These are phyloP conservation scores for Daldinia caldariorum DNA, from an alignment of 495 filamentous ascomycete species.

Conservation along the genomic window DNA sequence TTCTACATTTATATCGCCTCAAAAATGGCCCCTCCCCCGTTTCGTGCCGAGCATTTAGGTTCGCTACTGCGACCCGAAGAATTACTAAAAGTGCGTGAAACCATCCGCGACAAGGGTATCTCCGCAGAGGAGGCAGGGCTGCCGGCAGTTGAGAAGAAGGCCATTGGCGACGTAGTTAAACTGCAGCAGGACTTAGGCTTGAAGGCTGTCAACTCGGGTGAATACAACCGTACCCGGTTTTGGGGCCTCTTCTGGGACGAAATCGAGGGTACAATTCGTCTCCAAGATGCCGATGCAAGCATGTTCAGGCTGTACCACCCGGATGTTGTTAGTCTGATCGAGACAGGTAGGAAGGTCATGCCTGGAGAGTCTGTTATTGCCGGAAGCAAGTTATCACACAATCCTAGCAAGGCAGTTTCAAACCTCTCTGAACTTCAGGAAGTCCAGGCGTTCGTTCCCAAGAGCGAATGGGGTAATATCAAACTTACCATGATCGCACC, in stretches of 20 bases:
- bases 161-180: slow-evolving; percentile 72
- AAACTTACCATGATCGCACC: slow-evolving; percentile 80
- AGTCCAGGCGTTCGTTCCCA: slow-evolving; percentile 68
- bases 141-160: slow-evolving; percentile 67
- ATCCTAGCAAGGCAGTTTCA: slow-evolving; percentile 67
- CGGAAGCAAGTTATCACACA: slow-evolving; percentile 75
- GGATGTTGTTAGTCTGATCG: slow-evolving; percentile 77
- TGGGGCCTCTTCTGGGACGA: slow-evolving; percentile 80
- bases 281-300: slow-evolving; percentile 72
- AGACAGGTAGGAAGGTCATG: slow-evolving; percentile 68
- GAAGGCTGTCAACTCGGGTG: slow-evolving; percentile 72
- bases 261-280: slow-evolving; percentile 68
- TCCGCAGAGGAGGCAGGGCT: slow-evolving; percentile 61
- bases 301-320: slow-evolving; percentile 81
- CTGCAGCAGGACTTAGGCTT: slow-evolving; percentile 74
- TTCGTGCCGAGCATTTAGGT: slow-evolving; percentile 85
- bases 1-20: background rate
- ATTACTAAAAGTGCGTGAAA: slow-evolving; percentile 70
- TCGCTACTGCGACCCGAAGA: slow-evolving; percentile 78
- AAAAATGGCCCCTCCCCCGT: slow-evolving; percentile 71
- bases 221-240: slow-evolving; percentile 73
- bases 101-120: slow-evolving; percentile 67
- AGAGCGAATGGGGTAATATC: slow-evolving; percentile 68
- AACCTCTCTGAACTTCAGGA: slow-evolving; percentile 76
- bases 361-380: slow-evolving; percentile 79